Conservation (phyloP, 306 rosid genomes). For the apple (Malus domestica) region DNA sequence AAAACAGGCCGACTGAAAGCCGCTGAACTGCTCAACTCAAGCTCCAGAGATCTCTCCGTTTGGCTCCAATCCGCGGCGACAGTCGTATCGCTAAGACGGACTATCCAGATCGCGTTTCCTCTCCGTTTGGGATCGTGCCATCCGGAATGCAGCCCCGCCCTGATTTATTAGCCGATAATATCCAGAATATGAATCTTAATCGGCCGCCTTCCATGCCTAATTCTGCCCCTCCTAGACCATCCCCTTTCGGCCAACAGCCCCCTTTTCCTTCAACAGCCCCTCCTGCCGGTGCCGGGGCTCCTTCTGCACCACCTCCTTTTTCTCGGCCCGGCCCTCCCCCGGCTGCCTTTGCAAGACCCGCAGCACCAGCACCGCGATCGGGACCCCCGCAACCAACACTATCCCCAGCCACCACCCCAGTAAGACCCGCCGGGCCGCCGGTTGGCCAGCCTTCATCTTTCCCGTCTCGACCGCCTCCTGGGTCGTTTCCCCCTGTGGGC, state of each 20-base stretch:
- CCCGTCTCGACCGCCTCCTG: slow-evolving; percentile 51
- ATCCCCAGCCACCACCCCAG: slow-evolving; percentile 26
- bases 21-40: neutral
- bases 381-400: slow-evolving; percentile 44
- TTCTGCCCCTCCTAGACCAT: slow-evolving; percentile 55
- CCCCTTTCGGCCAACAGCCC: slow-evolving; percentile 60
- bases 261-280: slow-evolving; percentile 49
- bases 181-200: slow-evolving; percentile 72
- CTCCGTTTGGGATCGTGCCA: neutral
- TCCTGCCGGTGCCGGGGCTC: slow-evolving; percentile 26
- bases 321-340: slow-evolving; percentile 84
- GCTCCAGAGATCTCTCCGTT: neutral
- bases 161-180: slow-evolving; percentile 48
- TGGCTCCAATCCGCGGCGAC: neutral
- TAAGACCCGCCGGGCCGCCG: slow-evolving; percentile 40
- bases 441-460: slow-evolving; percentile 36
- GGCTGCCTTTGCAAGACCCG: slow-evolving; percentile 40
- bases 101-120: neutral
- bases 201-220: slow-evolving; percentile 46
- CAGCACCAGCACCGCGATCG: slow-evolving; percentile 28
- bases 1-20: neutral
- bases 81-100: neutral
- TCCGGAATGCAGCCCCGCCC: slow-evolving; percentile 6
- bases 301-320: slow-evolving; percentile 39
- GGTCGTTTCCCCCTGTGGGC: slow-evolving; percentile 33